phyloP scores from a whole-genome alignment of 495 filamentous ascomycete genomes.

The Cercophora sp. region DNA sequence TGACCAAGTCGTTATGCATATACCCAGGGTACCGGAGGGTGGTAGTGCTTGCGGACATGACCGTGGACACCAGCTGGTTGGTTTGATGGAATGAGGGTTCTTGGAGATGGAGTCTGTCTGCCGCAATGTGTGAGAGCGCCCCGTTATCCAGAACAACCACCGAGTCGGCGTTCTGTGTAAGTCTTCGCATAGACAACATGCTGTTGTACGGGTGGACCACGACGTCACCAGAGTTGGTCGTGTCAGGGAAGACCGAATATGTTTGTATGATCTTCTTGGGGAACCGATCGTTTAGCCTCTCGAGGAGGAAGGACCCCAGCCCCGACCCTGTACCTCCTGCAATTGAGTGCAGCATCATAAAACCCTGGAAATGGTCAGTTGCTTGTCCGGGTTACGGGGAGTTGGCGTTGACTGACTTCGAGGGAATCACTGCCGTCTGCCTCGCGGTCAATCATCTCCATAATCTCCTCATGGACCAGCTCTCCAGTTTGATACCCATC shows the following conservation, averaged over 20 bases:
- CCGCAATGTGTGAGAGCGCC: slow-evolving; percentile 87
- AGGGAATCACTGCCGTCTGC: slow-evolving; percentile 96
- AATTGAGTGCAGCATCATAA: slow-evolving; percentile 98
- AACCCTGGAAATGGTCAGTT: slow-evolving; percentile 56
- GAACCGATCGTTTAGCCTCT: slow-evolving; percentile 93
- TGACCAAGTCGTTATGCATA: slow-evolving; percentile 98
- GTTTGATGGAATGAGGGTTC: slow-evolving; percentile 95
- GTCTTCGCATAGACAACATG: slow-evolving; percentile 79
- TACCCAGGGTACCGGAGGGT: slow-evolving; percentile 96
- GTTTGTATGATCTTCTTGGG: slow-evolving; percentile 99
- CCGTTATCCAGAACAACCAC: slow-evolving; percentile 98
- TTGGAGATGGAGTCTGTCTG: slow-evolving; percentile 89
- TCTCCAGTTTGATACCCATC: slow-evolving; percentile 92
- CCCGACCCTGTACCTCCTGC: slow-evolving; percentile 95
- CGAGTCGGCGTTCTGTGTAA: slow-evolving; percentile 95
- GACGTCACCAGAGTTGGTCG: slow-evolving; percentile 75
- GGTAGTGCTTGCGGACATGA: slow-evolving; percentile 97
- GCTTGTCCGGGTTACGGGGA: background rate
- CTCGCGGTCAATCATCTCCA: slow-evolving; percentile 99
- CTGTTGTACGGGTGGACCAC: slow-evolving; percentile 99
- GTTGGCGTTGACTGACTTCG: slow-evolving; percentile 52
- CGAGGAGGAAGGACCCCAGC: slow-evolving; percentile 89
- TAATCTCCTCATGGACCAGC: slow-evolving; percentile 88
- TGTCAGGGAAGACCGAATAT: slow-evolving; percentile 96
- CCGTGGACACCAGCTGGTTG: slow-evolving; percentile 94